A percentile compares a stretch with the other conserved stretches of the same genome.
phyloP scores from a whole-genome alignment of 73 alveolate genomes.

The Paraurostyla sp. region DNA sequence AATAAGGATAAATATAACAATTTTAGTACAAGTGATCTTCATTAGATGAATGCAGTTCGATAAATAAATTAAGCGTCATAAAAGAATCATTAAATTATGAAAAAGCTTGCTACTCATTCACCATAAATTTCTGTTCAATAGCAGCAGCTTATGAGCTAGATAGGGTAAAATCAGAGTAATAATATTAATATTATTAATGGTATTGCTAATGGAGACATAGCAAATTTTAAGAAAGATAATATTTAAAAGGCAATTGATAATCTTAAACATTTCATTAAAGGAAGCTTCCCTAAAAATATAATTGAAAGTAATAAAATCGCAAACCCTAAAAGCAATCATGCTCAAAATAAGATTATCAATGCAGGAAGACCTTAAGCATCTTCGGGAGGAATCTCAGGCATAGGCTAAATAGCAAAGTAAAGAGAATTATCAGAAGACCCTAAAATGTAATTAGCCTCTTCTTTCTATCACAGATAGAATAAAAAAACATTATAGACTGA shows the following conservation, averaged over 20 bases:
- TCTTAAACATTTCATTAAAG: slow-evolving; percentile 35
- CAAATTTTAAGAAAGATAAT: slow-evolving; percentile 8
- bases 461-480: background rate
- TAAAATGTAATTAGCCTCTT: background rate
- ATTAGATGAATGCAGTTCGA: background rate
- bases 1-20: background rate
- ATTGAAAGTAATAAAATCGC: background rate
- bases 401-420: background rate
- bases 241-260: slow-evolving; percentile 48
- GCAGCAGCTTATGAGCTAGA: background rate
- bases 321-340: background rate
- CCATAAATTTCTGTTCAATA: background rate
- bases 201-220: background rate
- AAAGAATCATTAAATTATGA: background rate
- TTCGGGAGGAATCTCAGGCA: no score
- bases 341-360: background rate
- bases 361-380: no score
- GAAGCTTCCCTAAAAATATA: slow-evolving; percentile 15
- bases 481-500: background rate
- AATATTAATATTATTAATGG: background rate
- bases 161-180: background rate
- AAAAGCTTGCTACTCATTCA: background rate
- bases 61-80: background rate
- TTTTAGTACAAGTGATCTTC: slow-evolving; percentile 44
- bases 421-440: slow-evolving; percentile 46